Evolutionary conservation across 2,329 filamentous ascomycete species (phyloP).

Genomic region (Xylaria sp.): DNA sequence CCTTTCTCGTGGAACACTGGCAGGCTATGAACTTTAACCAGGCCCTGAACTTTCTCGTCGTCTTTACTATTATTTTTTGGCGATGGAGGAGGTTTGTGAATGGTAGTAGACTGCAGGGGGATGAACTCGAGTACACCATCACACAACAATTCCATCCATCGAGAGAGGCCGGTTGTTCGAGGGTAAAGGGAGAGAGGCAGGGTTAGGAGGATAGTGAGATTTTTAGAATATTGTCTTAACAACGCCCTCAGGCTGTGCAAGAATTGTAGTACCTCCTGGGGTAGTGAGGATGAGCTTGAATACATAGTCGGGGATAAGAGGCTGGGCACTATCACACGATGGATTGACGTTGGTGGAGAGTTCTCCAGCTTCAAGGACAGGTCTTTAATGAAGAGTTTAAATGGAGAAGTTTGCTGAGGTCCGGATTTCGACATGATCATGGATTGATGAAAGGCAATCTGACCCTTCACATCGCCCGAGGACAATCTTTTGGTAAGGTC

Average conservation of each 20-base stretch:
- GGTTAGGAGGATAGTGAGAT: slow-evolving; percentile 75
- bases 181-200: slow-evolving; percentile 82
- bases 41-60: slow-evolving; percentile 82
- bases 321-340: slow-evolving; percentile 83
- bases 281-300: slow-evolving; percentile 69
- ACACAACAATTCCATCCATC: slow-evolving; percentile 83
- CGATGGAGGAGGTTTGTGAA: slow-evolving; percentile 56
- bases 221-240: slow-evolving; percentile 68
- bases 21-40: slow-evolving; percentile 81
- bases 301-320: slow-evolving; percentile 89
- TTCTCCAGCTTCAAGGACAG: slow-evolving; percentile 61
- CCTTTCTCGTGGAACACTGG: slow-evolving; percentile 89
- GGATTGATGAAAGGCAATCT: slow-evolving; percentile 57
- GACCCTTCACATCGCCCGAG: slow-evolving; percentile 54
- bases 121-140: slow-evolving; percentile 89
- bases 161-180: slow-evolving; percentile 73
- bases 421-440: slow-evolving; percentile 33
- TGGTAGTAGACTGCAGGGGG: slow-evolving; percentile 66
- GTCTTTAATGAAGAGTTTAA: slow-evolving; percentile 67
- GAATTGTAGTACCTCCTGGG: slow-evolving; percentile 77
- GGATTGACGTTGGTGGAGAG: slow-evolving; percentile 66
- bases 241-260: slow-evolving; percentile 79
- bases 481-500: slow-evolving; percentile 71
- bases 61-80: slow-evolving; percentile 56
- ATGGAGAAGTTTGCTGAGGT: slow-evolving; percentile 53